phyloP scores from a whole-genome alignment of 371 early-diverging fungal species.

The Batkoa obscura region DNA sequence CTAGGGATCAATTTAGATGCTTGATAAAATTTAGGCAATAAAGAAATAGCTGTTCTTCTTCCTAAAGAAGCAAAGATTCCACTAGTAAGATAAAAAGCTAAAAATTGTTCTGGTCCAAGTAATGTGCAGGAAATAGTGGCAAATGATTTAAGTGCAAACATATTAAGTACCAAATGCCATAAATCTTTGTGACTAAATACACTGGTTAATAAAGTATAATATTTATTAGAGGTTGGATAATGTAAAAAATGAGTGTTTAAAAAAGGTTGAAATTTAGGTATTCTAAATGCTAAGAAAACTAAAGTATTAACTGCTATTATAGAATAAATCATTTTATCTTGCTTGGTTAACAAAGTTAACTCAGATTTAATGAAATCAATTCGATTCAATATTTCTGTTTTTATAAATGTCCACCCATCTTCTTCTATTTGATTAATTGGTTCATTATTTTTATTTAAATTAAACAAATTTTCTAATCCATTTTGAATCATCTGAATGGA shows the following conservation, averaged over 20 bases:
- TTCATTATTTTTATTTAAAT: background rate
- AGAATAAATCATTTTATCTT: slow-evolving; percentile 4
- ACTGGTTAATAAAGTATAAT: slow-evolving; percentile 45
- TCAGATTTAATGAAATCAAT: background rate
- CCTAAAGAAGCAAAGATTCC: slow-evolving; percentile 39
- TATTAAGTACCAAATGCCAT: slow-evolving; percentile 45
- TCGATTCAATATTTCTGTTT: background rate
- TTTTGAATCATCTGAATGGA: background rate
- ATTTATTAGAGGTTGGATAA: slow-evolving; percentile 29
- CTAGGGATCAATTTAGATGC: slow-evolving; percentile 32
- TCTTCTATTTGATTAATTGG: background rate
- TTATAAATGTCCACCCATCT: background rate
- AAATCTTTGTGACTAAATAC: slow-evolving; percentile 39
- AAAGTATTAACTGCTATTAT: slow-evolving; percentile 44
- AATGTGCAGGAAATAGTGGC: slow-evolving; percentile 20
- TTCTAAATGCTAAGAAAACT: slow-evolving; percentile 51
- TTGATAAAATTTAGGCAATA: slow-evolving; percentile 16
- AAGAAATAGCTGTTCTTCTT: background rate
- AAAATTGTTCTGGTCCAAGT: slow-evolving; percentile 39
- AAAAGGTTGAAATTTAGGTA: slow-evolving; percentile 31
- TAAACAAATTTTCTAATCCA: background rate
- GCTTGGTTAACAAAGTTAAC: background rate
- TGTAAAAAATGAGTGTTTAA: slow-evolving; percentile 54
- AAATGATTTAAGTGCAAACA: slow-evolving; percentile 44
- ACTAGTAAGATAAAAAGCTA: slow-evolving; percentile 48